These are phyloP conservation scores for Euphorbia celastroides DNA, from an alignment of 441 rosid species.

Conservation along the genomic window DNA sequence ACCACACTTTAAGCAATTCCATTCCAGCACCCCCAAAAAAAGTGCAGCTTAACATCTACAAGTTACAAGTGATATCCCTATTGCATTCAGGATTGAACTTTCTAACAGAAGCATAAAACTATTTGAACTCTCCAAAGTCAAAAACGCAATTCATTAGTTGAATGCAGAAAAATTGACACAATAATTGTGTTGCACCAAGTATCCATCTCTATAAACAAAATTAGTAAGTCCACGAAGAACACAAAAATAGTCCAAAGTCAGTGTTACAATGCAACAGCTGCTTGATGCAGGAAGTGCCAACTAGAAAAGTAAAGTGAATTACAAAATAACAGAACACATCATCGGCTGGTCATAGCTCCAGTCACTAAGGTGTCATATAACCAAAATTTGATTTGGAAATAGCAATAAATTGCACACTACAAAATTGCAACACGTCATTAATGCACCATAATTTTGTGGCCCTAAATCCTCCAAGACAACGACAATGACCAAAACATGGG, in stretches of 20 bases:
- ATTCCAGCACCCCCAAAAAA: background rate
- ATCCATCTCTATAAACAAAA: background rate
- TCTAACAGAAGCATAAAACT: background rate
- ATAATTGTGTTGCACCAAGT: background rate
- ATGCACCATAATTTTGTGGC: background rate
- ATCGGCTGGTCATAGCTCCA: background rate
- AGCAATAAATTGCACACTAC: background rate
- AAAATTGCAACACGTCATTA: background rate
- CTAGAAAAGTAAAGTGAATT: background rate
- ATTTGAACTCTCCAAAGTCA: background rate
- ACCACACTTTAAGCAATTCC: background rate
- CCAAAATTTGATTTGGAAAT: background rate
- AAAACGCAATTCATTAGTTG: background rate
- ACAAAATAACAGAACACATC: background rate
- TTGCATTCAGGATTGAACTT: background rate
- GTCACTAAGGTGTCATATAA: background rate
- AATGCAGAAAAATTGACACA: background rate
- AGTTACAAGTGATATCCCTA: background rate
- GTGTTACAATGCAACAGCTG: background rate
- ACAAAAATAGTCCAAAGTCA: background rate
- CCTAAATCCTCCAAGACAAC: background rate
- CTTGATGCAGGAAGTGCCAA: slow-evolving; percentile 2
- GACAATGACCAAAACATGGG: background rate
- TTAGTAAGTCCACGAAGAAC: background rate
- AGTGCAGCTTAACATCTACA: background rate